Evolutionary conservation across 805 yeast genomes (phyloP).

Genomic region (Danielozyma ontarioensis): DNA sequence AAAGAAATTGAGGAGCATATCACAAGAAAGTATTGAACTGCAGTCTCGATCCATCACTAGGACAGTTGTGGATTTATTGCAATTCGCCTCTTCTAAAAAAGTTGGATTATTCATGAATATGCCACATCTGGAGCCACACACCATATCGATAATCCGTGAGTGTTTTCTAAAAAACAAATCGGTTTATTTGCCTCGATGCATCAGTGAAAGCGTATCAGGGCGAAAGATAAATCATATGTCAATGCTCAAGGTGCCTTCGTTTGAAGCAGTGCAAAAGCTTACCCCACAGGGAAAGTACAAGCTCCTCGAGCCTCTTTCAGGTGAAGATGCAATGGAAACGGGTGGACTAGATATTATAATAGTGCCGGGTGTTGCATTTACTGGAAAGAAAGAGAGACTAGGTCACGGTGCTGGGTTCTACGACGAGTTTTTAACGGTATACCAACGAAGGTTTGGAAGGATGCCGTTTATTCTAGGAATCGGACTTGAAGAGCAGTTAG

Average conservation of each 20-base stretch:
- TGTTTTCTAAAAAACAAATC: constrained; percentile 47
- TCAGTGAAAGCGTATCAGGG: constrained; percentile 20
- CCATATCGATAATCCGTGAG: constrained; percentile 45
- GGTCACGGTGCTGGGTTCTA: constrained; percentile 96
- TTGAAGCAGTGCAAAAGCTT: constrained; percentile 40
- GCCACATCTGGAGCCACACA: constrained; percentile 66
- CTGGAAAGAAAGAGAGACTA: constrained; percentile 46
- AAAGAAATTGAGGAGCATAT: constrained; percentile 10
- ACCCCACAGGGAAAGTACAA: constrained; percentile 65
- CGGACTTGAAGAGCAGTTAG: constrained; percentile 61
- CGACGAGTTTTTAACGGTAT: constrained; percentile 50
- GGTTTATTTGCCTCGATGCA: constrained; percentile 58
- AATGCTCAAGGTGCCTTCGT: constrained; percentile 47
- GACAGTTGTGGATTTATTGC: constrained; percentile 17
- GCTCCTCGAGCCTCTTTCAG: constrained; percentile 58
- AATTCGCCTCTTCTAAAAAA: constrained; percentile 39
- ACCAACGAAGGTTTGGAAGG: constrained; percentile 11
- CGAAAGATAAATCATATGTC: constrained; percentile 40
- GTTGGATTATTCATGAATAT: constrained; percentile 74
- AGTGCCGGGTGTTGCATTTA: constrained; percentile 84
- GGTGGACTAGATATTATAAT: constrained; percentile 60
- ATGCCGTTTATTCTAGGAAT: constrained; percentile 53
- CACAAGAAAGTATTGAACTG: constrained; percentile 7
- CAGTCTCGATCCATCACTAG: constrained; percentile 23
- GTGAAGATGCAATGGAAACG: constrained; percentile 20